Conservation (phyloP, 73 alveolate genomes). For the Uronychia setigera region DNA sequence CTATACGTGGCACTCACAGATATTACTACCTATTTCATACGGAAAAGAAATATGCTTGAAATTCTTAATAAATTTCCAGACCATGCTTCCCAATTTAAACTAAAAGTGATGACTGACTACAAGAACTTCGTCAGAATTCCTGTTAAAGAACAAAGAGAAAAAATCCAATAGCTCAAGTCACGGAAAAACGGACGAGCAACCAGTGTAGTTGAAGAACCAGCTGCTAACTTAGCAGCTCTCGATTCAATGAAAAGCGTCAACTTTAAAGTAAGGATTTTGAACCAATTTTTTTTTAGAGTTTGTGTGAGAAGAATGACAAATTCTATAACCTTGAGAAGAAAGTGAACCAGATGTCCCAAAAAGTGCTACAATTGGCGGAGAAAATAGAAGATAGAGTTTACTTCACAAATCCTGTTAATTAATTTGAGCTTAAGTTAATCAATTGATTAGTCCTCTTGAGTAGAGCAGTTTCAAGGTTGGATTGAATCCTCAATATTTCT, state of each 20-base stretch:
- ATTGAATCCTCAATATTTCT: neutral
- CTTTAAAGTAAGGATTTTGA: too few species aligned
- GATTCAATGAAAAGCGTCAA: too few species aligned
- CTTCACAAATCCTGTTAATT: too few species aligned
- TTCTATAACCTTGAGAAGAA: neutral
- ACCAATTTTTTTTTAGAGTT: too few species aligned
- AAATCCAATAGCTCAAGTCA: neutral
- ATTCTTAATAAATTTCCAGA: neutral
- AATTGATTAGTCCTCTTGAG: neutral
- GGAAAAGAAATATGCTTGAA: neutral
- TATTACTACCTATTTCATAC: neutral
- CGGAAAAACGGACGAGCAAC: too few species aligned
- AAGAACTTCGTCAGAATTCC: neutral
- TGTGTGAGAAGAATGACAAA: neutral
- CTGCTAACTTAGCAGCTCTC: too few species aligned
- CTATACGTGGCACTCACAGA: neutral
- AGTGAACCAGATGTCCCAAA: neutral
- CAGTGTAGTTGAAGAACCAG: too few species aligned
- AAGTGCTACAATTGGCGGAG: neutral
- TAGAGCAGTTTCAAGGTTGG: neutral
- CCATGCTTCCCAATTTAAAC: neutral
- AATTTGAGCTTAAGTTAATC: neutral
- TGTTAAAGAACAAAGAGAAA: neutral
- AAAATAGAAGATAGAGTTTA: too few species aligned
- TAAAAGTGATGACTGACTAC: neutral